Conservation (phyloP, 2,329 filamentous ascomycete genomes). For the Phaeophleospora eucalypticola region DNA sequence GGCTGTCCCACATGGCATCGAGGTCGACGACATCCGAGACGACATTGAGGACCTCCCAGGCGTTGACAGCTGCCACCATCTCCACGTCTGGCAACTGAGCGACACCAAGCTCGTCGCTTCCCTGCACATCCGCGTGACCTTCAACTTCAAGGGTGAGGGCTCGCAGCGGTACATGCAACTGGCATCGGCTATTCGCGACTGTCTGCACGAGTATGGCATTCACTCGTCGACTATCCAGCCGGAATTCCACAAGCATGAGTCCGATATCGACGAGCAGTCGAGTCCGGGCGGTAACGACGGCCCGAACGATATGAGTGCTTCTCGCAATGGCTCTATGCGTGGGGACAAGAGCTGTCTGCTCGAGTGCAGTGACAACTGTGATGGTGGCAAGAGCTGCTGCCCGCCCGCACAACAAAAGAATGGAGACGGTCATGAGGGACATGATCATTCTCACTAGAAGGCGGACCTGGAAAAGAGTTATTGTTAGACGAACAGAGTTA, state of each 20-base stretch:
- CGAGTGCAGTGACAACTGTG: slow-evolving; percentile 44
- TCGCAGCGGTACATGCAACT: slow-evolving; percentile 83
- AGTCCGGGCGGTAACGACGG: slow-evolving; percentile 28
- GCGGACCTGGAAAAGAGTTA: not conserved
- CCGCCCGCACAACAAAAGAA: slow-evolving; percentile 25
- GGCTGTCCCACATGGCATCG: slow-evolving; percentile 84
- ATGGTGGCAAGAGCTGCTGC: slow-evolving; percentile 40
- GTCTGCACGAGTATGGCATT: slow-evolving; percentile 91
- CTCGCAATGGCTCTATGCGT: slow-evolving; percentile 24
- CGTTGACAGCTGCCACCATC: slow-evolving; percentile 85
- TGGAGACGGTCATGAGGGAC: slow-evolving; percentile 12
- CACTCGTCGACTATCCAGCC: slow-evolving; percentile 97
- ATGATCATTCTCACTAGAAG: slow-evolving; percentile 17
- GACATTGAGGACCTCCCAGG: slow-evolving; percentile 84
- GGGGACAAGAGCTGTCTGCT: slow-evolving; percentile 40
- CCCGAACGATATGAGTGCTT: slow-evolving; percentile 26
- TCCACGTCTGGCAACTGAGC: slow-evolving; percentile 96
- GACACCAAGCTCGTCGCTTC: slow-evolving; percentile 92
- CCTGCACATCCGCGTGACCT: slow-evolving; percentile 87
- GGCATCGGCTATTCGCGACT: slow-evolving; percentile 75
- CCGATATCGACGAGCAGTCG: slow-evolving; percentile 35
- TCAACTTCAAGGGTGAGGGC: slow-evolving; percentile 76
- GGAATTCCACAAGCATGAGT: slow-evolving; percentile 54
- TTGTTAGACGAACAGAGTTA: not conserved
- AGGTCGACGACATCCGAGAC: slow-evolving; percentile 82